Conservation (phyloP, 2,329 filamentous ascomycete genomes). For the Xylaria arbuscula region DNA sequence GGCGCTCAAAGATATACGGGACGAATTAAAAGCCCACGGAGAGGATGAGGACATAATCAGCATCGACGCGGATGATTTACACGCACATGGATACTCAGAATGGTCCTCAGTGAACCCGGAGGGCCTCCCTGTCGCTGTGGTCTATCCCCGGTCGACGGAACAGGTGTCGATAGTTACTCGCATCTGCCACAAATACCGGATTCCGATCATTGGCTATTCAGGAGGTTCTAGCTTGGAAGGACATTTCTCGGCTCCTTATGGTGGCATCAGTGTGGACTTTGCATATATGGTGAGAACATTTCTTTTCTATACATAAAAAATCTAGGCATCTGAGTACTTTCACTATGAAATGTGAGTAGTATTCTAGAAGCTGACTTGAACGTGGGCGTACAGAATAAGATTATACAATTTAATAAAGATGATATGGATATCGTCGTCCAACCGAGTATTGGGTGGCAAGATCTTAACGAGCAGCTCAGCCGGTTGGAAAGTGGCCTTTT, state of each 20-base stretch:
- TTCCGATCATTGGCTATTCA: conserved; percentile 89
- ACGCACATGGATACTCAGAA: conserved; percentile 73
- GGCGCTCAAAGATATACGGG: conserved; percentile 67
- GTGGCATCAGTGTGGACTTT: conserved; percentile 91
- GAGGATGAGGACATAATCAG: conserved; percentile 67
- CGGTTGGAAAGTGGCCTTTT: conserved; percentile 82
- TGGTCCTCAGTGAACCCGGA: conserved; percentile 73
- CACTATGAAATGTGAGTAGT: background rate
- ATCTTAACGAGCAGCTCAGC: conserved; percentile 77
- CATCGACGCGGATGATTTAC: conserved; percentile 70
- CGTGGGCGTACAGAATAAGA: conserved; percentile 64
- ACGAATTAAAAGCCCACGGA: conserved; percentile 50
- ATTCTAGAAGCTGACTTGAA: conserved; percentile 17
- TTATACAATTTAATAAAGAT: conserved; percentile 81
- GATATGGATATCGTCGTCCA: conserved; percentile 96
- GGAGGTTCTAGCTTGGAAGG: conserved; percentile 89
- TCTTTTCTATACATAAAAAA: background rate
- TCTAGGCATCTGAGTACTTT: background rate
- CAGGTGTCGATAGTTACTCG: conserved; percentile 70
- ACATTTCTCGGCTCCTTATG: conserved; percentile 88
- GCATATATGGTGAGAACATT: conserved; percentile 70
- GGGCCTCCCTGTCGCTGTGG: conserved; percentile 70
- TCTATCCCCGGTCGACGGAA: conserved; percentile 70
- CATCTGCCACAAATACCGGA: conserved; percentile 79
- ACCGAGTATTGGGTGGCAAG: conserved; percentile 92